Evolutionary conservation across 2,329 filamentous ascomycete species (phyloP).

Genomic region (Aurifilum marmelostoma): DNA sequence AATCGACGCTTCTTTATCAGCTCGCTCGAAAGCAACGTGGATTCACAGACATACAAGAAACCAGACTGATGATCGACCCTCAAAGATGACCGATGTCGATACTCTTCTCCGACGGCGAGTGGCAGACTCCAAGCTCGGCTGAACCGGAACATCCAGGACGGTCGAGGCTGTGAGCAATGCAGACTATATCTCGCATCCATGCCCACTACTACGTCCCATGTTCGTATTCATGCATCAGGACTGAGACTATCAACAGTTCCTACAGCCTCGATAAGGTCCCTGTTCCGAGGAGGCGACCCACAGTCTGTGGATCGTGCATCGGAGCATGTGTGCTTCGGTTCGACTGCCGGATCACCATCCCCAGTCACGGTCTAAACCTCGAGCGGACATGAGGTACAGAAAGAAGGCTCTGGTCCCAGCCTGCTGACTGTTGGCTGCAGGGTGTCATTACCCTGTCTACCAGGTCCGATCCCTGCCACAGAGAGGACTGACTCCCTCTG

Average conservation of each 20-base stretch:
- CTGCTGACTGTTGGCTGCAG: not conserved
- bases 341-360: conserved; percentile 6
- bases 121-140: not conserved
- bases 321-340: conserved; percentile 2
- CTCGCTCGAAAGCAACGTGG: not conserved
- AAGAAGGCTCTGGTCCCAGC: not conserved
- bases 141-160: not conserved
- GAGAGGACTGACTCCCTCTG: not conserved
- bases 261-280: not conserved
- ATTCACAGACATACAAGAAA: not conserved
- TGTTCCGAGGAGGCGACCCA: not conserved
- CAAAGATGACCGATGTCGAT: not conserved
- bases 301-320: not conserved
- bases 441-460: not conserved
- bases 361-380: not conserved
- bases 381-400: not conserved
- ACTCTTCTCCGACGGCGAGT: not conserved
- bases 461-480: not conserved
- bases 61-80: not conserved
- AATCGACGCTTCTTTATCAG: not conserved
- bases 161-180: not conserved
- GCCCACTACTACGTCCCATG: not conserved
- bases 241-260: not conserved
- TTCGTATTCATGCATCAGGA: not conserved
- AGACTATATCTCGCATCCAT: not conserved